These are phyloP conservation scores for Botryotinia convoluta DNA, from an alignment of 2,329 filamentous ascomycete genomes.

Conservation along the genomic window DNA sequence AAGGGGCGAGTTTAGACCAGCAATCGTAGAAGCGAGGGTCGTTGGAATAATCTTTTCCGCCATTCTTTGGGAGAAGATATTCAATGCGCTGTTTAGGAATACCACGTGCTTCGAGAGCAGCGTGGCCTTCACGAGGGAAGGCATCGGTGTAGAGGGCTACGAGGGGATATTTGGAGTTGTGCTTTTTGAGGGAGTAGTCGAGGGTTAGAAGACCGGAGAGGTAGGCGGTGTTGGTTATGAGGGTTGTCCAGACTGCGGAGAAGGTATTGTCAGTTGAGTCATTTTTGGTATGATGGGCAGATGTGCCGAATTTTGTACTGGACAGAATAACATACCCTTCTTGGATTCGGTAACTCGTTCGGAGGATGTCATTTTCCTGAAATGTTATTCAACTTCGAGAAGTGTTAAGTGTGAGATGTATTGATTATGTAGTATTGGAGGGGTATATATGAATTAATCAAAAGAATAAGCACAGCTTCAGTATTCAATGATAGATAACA, in stretches of 20 bases:
- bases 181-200: constrained; percentile 68
- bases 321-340: constrained; percentile 28
- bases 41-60: constrained; percentile 61
- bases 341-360: constrained; percentile 35
- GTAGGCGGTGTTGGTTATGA: constrained; percentile 83
- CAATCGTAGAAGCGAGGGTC: constrained; percentile 87
- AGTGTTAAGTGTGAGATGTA: neutral
- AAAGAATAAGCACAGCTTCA: neutral
- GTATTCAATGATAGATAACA: neutral
- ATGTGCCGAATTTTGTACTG: neutral
- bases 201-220: constrained; percentile 80
- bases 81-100: constrained; percentile 70
- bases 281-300: neutral
- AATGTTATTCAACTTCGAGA: neutral
- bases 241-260: constrained; percentile 74
- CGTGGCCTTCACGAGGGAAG: constrained; percentile 66
- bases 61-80: constrained; percentile 66
- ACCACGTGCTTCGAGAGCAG: constrained; percentile 64
- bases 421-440: neutral
- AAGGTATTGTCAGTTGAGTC: constrained; percentile 18
- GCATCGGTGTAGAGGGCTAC: constrained; percentile 79
- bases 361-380: constrained; percentile 18
- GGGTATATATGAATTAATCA: neutral
- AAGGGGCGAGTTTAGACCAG: constrained; percentile 84
- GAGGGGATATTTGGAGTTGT: constrained; percentile 69